phyloP scores from a whole-genome alignment of 2,329 filamentous ascomycete genomes.

The Bisporella sp. region DNA sequence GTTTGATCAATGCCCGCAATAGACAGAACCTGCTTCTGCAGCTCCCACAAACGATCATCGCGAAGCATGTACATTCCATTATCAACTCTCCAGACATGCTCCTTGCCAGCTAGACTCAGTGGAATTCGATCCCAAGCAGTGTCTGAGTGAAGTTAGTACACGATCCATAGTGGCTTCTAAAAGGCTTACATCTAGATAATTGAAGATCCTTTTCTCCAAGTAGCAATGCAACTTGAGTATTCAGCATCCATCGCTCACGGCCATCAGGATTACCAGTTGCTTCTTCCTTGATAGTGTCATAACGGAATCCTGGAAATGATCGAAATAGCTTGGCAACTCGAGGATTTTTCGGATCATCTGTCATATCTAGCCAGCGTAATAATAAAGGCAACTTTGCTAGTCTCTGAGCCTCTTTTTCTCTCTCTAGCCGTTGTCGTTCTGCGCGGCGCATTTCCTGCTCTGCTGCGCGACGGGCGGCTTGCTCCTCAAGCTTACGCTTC shows the following conservation, averaged over 20 bases:
- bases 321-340: slow-evolving; percentile 48
- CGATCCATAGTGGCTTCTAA: neutral
- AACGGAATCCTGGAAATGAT: slow-evolving; percentile 52
- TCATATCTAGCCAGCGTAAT: slow-evolving; percentile 52
- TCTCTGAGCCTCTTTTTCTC: slow-evolving; percentile 48
- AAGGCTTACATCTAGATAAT: slow-evolving; percentile 48
- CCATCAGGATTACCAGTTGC: slow-evolving; percentile 46
- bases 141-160: slow-evolving; percentile 33
- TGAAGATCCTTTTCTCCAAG: slow-evolving; percentile 57
- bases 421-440: slow-evolving; percentile 39
- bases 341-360: slow-evolving; percentile 42
- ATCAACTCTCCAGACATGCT: slow-evolving; percentile 52
- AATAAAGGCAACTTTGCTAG: slow-evolving; percentile 52
- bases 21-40: slow-evolving; percentile 31
- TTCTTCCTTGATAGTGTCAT: slow-evolving; percentile 52
- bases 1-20: neutral
- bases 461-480: slow-evolving; percentile 24
- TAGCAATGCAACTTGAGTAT: slow-evolving; percentile 55
- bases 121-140: slow-evolving; percentile 51
- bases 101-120: slow-evolving; percentile 47
- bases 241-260: slow-evolving; percentile 61
- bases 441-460: slow-evolving; percentile 37
- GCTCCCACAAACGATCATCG: slow-evolving; percentile 40
- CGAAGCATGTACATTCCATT: slow-evolving; percentile 49
- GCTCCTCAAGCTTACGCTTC: slow-evolving; percentile 30